These are phyloP conservation scores for Casuarina glauca DNA, from an alignment of 306 rosid genomes.

Conservation along the genomic window DNA sequence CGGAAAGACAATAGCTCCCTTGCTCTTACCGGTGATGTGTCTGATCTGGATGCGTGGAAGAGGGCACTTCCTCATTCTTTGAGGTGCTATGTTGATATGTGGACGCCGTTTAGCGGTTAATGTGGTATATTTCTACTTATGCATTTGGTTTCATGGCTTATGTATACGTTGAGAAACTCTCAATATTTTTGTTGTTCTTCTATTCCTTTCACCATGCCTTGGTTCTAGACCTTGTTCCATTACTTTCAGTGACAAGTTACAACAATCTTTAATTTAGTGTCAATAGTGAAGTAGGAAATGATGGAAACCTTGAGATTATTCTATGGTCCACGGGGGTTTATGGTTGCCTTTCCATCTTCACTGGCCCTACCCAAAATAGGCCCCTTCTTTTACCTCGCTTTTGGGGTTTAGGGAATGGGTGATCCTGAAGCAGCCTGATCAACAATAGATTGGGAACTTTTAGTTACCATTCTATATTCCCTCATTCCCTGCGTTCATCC, in stretches of 20 bases:
- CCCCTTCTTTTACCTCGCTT: not conserved
- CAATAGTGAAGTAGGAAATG: no score
- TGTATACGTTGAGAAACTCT: not conserved
- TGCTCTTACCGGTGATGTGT: conserved; percentile 79
- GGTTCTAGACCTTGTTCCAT: not conserved
- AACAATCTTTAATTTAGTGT: no score
- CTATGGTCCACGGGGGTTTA: no score
- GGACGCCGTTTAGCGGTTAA: no score
- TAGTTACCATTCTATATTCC: no score
- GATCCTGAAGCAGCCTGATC: not conserved
- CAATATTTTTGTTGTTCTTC: not conserved
- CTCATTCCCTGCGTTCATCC: not conserved
- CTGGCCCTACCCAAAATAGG: no score
- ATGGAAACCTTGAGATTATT: no score
- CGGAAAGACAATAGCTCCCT: conserved; percentile 73
- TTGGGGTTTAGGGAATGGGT: not conserved
- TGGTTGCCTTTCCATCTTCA: not conserved
- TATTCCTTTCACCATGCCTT: not conserved
- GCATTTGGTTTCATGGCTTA: not conserved
- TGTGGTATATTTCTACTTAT: not conserved
- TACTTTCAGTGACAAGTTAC: no score
- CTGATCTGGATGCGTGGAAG: conserved; percentile 57
- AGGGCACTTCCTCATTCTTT: conserved; percentile 46
- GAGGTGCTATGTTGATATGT: conserved; percentile 47
- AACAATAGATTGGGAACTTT: no score